Evolutionary conservation across 345 rosid species (phyloP), one percentile per base, ranked within the genome.

Genomic region (Eucalyptus curtisii): DNA sequence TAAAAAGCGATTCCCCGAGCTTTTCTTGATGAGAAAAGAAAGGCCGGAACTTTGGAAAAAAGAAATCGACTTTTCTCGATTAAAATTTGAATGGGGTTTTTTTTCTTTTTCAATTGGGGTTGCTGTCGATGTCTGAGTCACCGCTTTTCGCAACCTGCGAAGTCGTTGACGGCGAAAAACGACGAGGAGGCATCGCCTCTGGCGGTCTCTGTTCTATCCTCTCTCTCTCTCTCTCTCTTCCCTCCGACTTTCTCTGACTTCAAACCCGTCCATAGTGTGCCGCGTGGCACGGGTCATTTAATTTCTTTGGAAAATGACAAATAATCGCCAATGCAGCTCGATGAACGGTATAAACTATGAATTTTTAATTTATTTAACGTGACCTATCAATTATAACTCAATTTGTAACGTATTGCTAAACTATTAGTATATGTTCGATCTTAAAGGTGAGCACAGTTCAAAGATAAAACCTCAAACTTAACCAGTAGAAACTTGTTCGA

Each of bases 361-460:
- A 52, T 4, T 52, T 52, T 20, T 52, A 4, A 19, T 52, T 52
- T 52, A 52, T 20, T 7, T 0, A 4, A 52, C 4, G 0, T 52
- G 10, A 4, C 2, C 25, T 10, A 7, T 0, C 57, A 3, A 19
- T 19, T 9, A 19, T 3, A 52, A 19, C 24, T 19, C 24, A 52
- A 19, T 7, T 52, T 52, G 2, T 19, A 7, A 20, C 19, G 25
- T 3, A 19, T 20, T 1, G 1, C 57, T 52, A 8, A 2, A 20
- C 5, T 1, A 19, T 52, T 52, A 20, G 5, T 52, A 7, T 20
- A 19, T 52, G 4, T 52, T 52, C 10, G 0, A 52, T 2, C 10
- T 19, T 52, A 1, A 0, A 52, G 1, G 2, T 52, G 0, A 52
- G 57, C 5, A 52, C 0, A 0, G 5, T 52, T 19, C 57, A 52